Evolutionary conservation across 2,329 filamentous ascomycete genomes (phyloP).

Genomic region (Alternaria brassicicola): DNA sequence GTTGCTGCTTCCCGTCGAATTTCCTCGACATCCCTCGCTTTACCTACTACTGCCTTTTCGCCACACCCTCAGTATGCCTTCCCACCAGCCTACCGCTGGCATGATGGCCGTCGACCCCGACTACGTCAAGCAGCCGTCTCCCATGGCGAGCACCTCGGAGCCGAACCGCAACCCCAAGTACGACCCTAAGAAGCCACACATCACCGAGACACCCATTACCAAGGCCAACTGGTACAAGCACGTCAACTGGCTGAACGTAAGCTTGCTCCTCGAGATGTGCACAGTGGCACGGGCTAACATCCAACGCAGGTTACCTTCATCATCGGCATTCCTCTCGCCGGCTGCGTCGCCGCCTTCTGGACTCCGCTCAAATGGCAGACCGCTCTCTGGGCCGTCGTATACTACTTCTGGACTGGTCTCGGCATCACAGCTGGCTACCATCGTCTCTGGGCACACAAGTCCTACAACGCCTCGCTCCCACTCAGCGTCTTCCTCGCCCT

Average conservation of each 20-base stretch:
- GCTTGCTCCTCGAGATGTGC: background rate
- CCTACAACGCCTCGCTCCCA: slow-evolving; percentile 54
- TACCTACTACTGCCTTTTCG: slow-evolving; percentile 11
- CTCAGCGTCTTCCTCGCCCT: slow-evolving; percentile 57
- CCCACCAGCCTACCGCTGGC: slow-evolving; percentile 57
- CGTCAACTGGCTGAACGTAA: slow-evolving; percentile 91
- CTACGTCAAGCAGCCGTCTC: slow-evolving; percentile 53
- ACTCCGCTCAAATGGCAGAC: slow-evolving; percentile 77
- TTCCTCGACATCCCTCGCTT: slow-evolving; percentile 19
- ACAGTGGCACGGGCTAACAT: slow-evolving; percentile 18
- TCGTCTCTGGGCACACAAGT: slow-evolving; percentile 71
- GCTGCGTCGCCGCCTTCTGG: slow-evolving; percentile 78
- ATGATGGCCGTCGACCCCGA: slow-evolving; percentile 57
- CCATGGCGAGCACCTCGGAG: slow-evolving; percentile 58
- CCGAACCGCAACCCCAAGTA: slow-evolving; percentile 59
- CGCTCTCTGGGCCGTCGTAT: slow-evolving; percentile 73
- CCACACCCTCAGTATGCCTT: slow-evolving; percentile 53
- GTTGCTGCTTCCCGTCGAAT: slow-evolving; percentile 17
- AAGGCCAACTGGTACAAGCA: slow-evolving; percentile 87
- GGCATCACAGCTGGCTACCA: slow-evolving; percentile 68
- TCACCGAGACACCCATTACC: slow-evolving; percentile 82
- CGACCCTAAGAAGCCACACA: slow-evolving; percentile 78
- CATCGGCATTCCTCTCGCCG: slow-evolving; percentile 75
- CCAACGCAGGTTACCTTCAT: slow-evolving; percentile 76
- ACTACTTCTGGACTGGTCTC: slow-evolving; percentile 85